Evolutionary conservation across 2,329 filamentous ascomycete genomes (phyloP), one percentile per base, ranked within the genome.

Genomic region (Hypoxylon sp.): DNA sequence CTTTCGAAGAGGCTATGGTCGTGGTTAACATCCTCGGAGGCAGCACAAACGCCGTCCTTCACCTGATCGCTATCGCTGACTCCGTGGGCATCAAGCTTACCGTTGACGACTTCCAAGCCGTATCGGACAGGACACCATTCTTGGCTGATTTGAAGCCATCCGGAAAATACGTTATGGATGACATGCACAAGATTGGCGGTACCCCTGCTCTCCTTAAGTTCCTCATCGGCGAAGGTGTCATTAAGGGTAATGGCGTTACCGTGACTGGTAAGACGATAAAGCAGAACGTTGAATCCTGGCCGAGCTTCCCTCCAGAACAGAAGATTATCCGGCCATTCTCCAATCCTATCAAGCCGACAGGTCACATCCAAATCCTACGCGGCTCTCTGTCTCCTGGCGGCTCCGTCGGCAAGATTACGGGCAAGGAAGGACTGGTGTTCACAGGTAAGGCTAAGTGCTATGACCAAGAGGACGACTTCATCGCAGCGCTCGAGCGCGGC

Each of bases 341-440:
- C 77, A 91, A 94, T 78, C 94, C 94, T 12, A 95, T 97, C 84
- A 97, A 97, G 81, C 74, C 86, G 0, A 94, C 91, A 0, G 94
- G 94, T 30, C 94, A 97, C 78, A 90, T 97, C 69, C 92, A 96
- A 82, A 96, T 97, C 71, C 85, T 97, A 29, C 89, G 90, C 68
- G 94, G 94, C 39, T 93, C 93, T 64, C 87, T 97, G 37, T 93
- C 94, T 0, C 94, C 94, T 1, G 91, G 90, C 8, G 94, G 94
- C 52, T 92, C 92, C 0, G 94, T 97, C 9, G 94, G 93, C 67
- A 97, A 97, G 81, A 97, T 97, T 78, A 97, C 94, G 0, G 94
- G 94, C 52, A 97, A 97, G 81, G 94, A 97, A 80, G 94, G 94
- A n/a, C 86, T 93, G 14, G 84, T 82, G 9, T 97, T 97, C 79